A percentile compares a stretch with the other conserved stretches of the same genome.
These are phyloP conservation scores for Magnolia changhungtana DNA, from an alignment of 164 flowering plant species.

Conservation along the genomic window DNA sequence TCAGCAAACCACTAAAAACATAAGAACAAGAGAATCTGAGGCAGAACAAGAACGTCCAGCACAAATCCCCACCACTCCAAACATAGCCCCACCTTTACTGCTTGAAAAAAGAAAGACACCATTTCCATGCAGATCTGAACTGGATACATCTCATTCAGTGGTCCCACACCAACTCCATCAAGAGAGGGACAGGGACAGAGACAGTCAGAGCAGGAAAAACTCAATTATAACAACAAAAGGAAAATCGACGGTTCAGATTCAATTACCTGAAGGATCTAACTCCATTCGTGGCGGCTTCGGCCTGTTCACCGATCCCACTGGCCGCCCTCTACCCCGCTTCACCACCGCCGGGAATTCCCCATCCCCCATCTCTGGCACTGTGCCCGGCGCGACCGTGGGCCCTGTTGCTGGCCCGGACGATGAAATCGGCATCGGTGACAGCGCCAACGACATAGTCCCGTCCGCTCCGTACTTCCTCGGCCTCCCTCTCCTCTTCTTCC, in stretches of 20 bases:
- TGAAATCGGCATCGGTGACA: conserved; percentile 88
- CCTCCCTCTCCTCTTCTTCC: conserved; percentile 94
- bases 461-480: conserved; percentile 88
- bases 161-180: conserved; percentile 42
- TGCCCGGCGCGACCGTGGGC: neutral
- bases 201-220: neutral
- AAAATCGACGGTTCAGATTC: neutral
- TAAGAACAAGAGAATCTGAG: conserved; percentile 20
- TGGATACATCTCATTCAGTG: conserved; percentile 30
- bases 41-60: conserved; percentile 17
- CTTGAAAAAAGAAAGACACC: conserved; percentile 26
- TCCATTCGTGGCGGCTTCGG: conserved; percentile 13
- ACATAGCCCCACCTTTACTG: conserved; percentile 28
- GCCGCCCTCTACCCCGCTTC: conserved; percentile 67
- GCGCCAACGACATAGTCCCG: conserved; percentile 43
- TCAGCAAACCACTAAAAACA: conserved; percentile 12
- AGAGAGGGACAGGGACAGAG: neutral
- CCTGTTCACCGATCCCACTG: conserved; percentile 49
- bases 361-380: conserved; percentile 42
- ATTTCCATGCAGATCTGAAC: conserved; percentile 36
- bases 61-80: conserved; percentile 1
- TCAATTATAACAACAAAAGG: neutral
- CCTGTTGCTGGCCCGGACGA: conserved; percentile 47
- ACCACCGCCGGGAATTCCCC: conserved; percentile 61
- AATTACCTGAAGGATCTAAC: conserved; percentile 9